Percentiles rank a stretch among this genome's conserved stretches.
These are phyloP conservation scores for Mucor indicus DNA, from an alignment of 371 early-diverging fungal genomes.

Conservation along the genomic window DNA sequence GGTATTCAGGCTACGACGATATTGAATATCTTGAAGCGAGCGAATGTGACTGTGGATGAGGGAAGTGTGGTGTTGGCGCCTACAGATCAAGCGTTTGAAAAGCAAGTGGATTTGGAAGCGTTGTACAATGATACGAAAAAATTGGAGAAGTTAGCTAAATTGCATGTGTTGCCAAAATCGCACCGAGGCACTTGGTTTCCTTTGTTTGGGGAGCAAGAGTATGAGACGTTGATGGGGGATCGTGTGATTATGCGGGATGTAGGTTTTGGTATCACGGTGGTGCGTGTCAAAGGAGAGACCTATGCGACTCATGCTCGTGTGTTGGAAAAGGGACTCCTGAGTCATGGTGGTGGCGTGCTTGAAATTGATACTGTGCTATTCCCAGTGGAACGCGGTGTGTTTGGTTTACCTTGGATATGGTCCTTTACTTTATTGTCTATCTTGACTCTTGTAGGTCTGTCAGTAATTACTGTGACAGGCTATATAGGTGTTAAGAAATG, in stretches of 20 bases:
- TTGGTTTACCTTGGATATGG: slow-evolving; percentile 39
- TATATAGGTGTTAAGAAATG: slow-evolving; percentile 8
- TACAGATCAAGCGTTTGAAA: slow-evolving; percentile 51
- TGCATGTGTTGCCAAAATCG: slow-evolving; percentile 37
- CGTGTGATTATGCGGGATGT: slow-evolving; percentile 22
- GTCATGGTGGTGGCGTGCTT: slow-evolving; percentile 32
- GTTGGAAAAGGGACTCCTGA: slow-evolving; percentile 25
- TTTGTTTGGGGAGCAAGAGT: slow-evolving; percentile 20
- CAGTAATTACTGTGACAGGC: not conserved
- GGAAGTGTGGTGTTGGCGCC: slow-evolving; percentile 49
- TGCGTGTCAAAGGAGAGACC: slow-evolving; percentile 23
- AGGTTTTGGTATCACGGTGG: slow-evolving; percentile 14
- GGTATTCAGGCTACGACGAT: slow-evolving; percentile 43
- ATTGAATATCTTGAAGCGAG: slow-evolving; percentile 35
- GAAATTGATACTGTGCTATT: slow-evolving; percentile 38
- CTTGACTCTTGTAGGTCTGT: not conserved
- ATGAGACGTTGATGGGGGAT: slow-evolving; percentile 40
- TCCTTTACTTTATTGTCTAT: slow-evolving; percentile 16
- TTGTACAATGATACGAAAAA: slow-evolving; percentile 42
- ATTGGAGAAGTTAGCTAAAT: slow-evolving; percentile 35
- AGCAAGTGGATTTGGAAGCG: slow-evolving; percentile 35
- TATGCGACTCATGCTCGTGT: slow-evolving; percentile 24
- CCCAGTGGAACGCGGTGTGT: slow-evolving; percentile 33
- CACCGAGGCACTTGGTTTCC: slow-evolving; percentile 9
- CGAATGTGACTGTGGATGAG: slow-evolving; percentile 26